Conservation (phyloP, 306 rosid genomes). For the Cucurbita maxima region DNA sequence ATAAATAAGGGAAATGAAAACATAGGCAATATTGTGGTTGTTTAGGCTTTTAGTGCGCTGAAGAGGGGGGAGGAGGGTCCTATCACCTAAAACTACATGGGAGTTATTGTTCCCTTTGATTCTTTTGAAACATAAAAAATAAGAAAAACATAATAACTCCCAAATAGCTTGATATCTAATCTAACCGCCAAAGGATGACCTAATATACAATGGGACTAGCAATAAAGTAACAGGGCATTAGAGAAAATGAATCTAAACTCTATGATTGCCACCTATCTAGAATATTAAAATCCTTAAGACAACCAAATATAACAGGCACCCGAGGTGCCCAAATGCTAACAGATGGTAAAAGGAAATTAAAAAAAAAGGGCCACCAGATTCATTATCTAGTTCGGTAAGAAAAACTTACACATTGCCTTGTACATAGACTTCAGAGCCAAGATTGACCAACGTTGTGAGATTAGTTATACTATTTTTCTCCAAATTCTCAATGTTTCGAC, state of each 20-base stretch:
- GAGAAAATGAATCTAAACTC: neutral
- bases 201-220: neutral
- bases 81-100: neutral
- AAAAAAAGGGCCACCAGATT: neutral
- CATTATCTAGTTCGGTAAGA: neutral
- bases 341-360: neutral
- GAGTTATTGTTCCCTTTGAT: neutral
- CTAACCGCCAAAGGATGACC: neutral
- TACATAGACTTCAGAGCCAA: constrained; percentile 83
- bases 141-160: neutral
- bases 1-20: too few relatives aligned
- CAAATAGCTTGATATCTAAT: neutral
- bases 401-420: constrained; percentile 89
- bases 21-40: neutral
- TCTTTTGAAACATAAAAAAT: neutral
- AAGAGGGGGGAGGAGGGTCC: neutral
- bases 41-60: neutral
- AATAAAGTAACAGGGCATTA: neutral
- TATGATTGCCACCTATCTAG: neutral
- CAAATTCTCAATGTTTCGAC: constrained; percentile 64
- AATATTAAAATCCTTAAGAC: neutral
- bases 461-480: constrained; percentile 75
- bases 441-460: constrained; percentile 72
- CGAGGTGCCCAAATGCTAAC: neutral
- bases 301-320: neutral